Evolutionary conservation across 768 basidiomycete species (phyloP), one percentile per base, ranked within the genome.

Genomic region (Lactarius hatsudake): DNA sequence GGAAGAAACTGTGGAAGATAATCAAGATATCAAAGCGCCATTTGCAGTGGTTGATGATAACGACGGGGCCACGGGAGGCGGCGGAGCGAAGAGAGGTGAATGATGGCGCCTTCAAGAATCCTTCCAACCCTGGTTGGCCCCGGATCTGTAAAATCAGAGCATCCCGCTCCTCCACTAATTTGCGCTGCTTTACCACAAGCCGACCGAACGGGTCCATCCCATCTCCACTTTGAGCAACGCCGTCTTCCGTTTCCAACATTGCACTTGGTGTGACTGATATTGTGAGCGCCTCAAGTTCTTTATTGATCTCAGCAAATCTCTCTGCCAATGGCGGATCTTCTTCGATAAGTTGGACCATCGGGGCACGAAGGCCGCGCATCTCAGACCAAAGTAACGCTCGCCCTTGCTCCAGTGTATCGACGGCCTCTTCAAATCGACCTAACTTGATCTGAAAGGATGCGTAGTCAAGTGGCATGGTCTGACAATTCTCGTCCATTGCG

Each of bases 371-470:
- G 43, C 60, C 55, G 38, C 53, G 53, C 26, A 62, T 45, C 42
- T 61, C 65, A 1, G 60, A 61, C 65, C 60, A 66, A 5, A 66
- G 40, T 26, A 62, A 18, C 13, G 26, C 23, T 45, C 38, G 34
- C n/a, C 65, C 65, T 56, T 38, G 40, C 18, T 66, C 65, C n/a
- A 66, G 51, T 17, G 59, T 56, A 42, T 62, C 65, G 10, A 57
- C 18, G 5, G 65, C 65, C 34, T 36, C 40, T n/a, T 57, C 55
- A 5, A 62, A 30, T 30, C 30, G 54, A n/a, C 20, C 65, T 12
- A 15, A 36, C 23, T 30, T 18, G 5, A 62, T 62, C 34, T 38
- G 60, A 57, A 56, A 66, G 17, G 65, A 62, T 15, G 65, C 60
- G 2, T 57, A 62, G 0, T 66, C 60, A 1, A 51, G 6, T 43